Evolutionary conservation across 495 filamentous ascomycete species (phyloP).

Genomic region (Aspergillus biplanus): DNA sequence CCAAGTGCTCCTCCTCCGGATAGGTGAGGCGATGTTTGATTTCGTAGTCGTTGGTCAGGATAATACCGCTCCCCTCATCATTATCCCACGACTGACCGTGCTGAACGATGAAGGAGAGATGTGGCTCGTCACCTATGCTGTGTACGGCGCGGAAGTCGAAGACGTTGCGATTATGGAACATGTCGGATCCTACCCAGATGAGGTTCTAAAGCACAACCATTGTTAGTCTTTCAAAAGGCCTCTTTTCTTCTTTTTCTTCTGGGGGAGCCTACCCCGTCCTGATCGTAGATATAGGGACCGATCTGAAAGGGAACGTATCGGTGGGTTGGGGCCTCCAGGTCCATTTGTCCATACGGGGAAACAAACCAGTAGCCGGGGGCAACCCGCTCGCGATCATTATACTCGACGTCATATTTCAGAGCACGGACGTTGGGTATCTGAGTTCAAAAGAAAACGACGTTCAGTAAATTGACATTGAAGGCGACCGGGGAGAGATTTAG

Average conservation of each 20-base stretch:
- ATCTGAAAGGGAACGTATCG: slow-evolving; percentile 38
- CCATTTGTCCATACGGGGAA: slow-evolving; percentile 26
- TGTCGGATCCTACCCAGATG: slow-evolving; percentile 31
- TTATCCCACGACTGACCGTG: slow-evolving; percentile 28
- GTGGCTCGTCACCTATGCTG: slow-evolving; percentile 22
- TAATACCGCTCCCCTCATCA: slow-evolving; percentile 35
- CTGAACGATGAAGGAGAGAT: slow-evolving; percentile 48
- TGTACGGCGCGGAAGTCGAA: slow-evolving; percentile 44
- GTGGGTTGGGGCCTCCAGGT: slow-evolving; percentile 22
- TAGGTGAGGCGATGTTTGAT: slow-evolving; percentile 36
- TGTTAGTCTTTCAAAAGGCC: not conserved
- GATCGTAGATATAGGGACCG: slow-evolving; percentile 45
- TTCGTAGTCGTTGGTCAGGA: slow-evolving; percentile 35
- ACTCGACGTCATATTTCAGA: slow-evolving; percentile 23
- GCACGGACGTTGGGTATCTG: slow-evolving; percentile 26
- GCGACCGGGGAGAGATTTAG: not conserved
- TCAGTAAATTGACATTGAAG: not conserved
- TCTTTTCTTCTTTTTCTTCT: not conserved
- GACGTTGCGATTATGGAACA: slow-evolving; percentile 38
- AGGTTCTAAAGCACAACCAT: slow-evolving; percentile 27
- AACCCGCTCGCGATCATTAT: slow-evolving; percentile 22
- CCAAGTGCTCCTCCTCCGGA: slow-evolving; percentile 32
- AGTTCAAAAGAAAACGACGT: not conserved
- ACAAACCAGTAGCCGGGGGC: slow-evolving; percentile 35
- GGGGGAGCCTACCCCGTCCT: slow-evolving; percentile 32